Evolutionary conservation across 352 stramenopile genomes (phyloP).

Genomic region (Nothophytophthora sp.): DNA sequence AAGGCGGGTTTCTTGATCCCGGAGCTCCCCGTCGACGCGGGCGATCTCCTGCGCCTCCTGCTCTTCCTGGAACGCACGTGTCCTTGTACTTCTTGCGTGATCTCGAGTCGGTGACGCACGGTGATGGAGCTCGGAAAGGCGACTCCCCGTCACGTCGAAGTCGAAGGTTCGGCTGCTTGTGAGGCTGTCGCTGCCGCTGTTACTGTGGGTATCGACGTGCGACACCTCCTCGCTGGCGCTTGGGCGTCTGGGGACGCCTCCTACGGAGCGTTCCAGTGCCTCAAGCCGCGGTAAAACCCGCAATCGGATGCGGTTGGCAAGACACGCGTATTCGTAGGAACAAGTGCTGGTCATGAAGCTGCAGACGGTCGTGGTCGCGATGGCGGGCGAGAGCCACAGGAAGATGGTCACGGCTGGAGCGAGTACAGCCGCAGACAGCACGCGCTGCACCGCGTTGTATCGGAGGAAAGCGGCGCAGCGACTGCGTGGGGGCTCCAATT

Average conservation of each 20-base stretch:
- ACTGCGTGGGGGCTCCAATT: neutral
- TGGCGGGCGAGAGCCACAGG: slow-evolving; percentile 65
- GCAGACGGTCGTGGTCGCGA: slow-evolving; percentile 69
- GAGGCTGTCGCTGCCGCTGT: slow-evolving; percentile 19
- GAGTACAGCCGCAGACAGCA: slow-evolving; percentile 58
- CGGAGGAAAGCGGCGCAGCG: slow-evolving; percentile 24
- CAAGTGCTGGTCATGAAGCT: slow-evolving; percentile 62
- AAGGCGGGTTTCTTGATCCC: slow-evolving; percentile 20
- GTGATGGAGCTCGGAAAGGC: slow-evolving; percentile 11
- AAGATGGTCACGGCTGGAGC: slow-evolving; percentile 71
- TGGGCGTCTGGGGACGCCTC: slow-evolving; percentile 1
- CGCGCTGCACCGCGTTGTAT: slow-evolving; percentile 65
- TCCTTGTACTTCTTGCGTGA: slow-evolving; percentile 5
- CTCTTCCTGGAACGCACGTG: slow-evolving; percentile 25
- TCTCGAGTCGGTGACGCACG: slow-evolving; percentile 11
- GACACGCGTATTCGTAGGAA: slow-evolving; percentile 78
- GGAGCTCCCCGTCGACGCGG: slow-evolving; percentile 28
- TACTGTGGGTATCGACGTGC: slow-evolving; percentile 10
- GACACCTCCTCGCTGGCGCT: slow-evolving; percentile 4
- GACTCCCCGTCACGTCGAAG: slow-evolving; percentile 5
- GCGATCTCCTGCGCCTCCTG: slow-evolving; percentile 26
- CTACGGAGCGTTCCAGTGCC: slow-evolving; percentile 21
- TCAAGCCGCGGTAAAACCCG: slow-evolving; percentile 38
- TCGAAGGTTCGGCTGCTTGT: slow-evolving; percentile 10
- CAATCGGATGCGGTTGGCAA: slow-evolving; percentile 65